Conservation (phyloP, 1,284 basidiomycete genomes). For the Rhodotorula glutinis region DNA sequence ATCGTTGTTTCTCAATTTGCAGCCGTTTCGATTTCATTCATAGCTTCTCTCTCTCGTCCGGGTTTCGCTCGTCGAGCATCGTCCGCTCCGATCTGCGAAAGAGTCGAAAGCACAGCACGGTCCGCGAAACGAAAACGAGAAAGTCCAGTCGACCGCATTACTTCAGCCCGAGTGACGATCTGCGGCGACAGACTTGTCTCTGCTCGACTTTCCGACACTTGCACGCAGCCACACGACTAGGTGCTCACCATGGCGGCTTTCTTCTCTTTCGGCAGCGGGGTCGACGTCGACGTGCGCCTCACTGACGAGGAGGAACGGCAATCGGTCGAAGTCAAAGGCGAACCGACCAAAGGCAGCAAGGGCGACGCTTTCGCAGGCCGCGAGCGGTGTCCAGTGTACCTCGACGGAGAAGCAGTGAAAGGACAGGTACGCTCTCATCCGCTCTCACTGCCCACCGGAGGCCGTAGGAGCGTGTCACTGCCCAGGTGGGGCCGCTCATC, state of each 20-base stretch:
- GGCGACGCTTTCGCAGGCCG: constrained; percentile 48
- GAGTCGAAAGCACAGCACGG: no score
- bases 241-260: constrained; percentile 51
- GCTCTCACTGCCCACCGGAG: background rate
- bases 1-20: no score
- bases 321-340: constrained; percentile 58
- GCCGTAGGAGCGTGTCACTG: background rate
- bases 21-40: no score
- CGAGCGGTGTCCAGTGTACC: constrained; percentile 85
- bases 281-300: constrained; percentile 87
- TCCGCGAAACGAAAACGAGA: no score
- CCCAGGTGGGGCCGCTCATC: constrained; percentile 7
- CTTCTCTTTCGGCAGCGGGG: constrained; percentile 69
- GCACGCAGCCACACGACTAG: no score
- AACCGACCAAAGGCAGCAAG: constrained; percentile 61
- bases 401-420: constrained; percentile 84
- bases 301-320: constrained; percentile 82
- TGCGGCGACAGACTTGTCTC: no score
- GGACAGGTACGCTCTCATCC: constrained; percentile 66
- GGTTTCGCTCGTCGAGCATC: no score
- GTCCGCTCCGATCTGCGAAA: no score
- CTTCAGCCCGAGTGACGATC: no score
- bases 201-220: no score
- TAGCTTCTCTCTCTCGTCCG: no score
- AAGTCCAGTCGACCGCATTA: no score